Evolutionary conservation across 2,329 filamentous ascomycete species (phyloP).

Genomic region (Daldinia sp.): DNA sequence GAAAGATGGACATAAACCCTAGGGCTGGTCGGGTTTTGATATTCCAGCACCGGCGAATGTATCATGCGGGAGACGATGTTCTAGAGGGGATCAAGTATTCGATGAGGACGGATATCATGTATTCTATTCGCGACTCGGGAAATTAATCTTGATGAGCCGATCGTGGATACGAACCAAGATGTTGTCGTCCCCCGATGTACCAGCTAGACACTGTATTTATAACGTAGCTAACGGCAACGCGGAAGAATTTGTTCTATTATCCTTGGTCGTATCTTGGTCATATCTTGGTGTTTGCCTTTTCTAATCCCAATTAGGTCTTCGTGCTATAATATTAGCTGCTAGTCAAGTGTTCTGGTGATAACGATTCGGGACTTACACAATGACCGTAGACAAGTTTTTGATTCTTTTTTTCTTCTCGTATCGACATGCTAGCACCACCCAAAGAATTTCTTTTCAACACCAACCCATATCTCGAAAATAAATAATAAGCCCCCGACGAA

Average conservation of each 20-base stretch:
- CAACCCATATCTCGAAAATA: neutral
- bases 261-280: too few relatives aligned
- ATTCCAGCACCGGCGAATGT: constrained; percentile 66
- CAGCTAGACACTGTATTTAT: neutral
- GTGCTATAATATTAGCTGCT: neutral
- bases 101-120: constrained; percentile 68
- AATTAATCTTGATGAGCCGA: neutral
- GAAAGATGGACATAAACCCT: constrained; percentile 65
- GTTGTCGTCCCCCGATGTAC: neutral
- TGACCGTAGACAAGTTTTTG: neutral
- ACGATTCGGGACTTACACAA: neutral
- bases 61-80: constrained; percentile 68
- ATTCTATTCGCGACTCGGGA: constrained; percentile 43
- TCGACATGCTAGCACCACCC: neutral
- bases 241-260: neutral
- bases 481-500: too few relatives aligned
- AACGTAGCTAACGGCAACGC: neutral
- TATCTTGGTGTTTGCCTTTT: too few relatives aligned
- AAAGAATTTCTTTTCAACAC: too few relatives aligned
- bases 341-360: too few relatives aligned
- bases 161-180: neutral
- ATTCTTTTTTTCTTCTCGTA: neutral
- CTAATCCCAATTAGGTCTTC: neutral
- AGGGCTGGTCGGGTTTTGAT: constrained; percentile 69
- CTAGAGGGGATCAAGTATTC: constrained; percentile 66